Evolutionary conservation across 495 filamentous ascomycete genomes (phyloP).

Genomic region (Bacidia rubella): DNA sequence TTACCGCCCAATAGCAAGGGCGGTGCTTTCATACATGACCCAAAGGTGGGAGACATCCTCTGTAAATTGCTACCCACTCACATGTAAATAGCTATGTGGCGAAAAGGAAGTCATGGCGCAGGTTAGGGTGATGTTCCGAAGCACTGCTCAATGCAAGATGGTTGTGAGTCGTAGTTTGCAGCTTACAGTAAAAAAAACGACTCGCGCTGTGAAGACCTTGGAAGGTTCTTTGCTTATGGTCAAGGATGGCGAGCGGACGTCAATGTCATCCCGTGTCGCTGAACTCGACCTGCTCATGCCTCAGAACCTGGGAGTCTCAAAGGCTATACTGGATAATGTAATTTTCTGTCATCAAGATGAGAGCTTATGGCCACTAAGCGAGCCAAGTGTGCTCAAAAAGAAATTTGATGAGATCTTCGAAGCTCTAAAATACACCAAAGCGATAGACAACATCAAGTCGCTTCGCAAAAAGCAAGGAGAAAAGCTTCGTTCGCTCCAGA

Average conservation of each 20-base stretch:
- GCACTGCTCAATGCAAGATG: slow-evolving; percentile 59
- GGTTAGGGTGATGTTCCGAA: slow-evolving; percentile 77
- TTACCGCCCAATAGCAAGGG: slow-evolving; percentile 86
- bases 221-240: slow-evolving; percentile 62
- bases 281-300: slow-evolving; percentile 77
- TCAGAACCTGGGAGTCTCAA: slow-evolving; percentile 77
- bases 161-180: slow-evolving; percentile 71
- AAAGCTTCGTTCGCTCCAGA: slow-evolving; percentile 54
- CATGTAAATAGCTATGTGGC: slow-evolving; percentile 46
- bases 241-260: slow-evolving; percentile 66
- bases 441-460: slow-evolving; percentile 82
- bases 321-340: slow-evolving; percentile 78
- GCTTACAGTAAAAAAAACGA: slow-evolving; percentile 72
- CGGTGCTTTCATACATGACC: slow-evolving; percentile 94
- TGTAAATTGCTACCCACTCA: slow-evolving; percentile 4
- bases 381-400: slow-evolving; percentile 72
- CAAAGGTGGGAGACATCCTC: slow-evolving; percentile 64
- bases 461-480: slow-evolving; percentile 72
- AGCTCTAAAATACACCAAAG: slow-evolving; percentile 90
- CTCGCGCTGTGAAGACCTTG: slow-evolving; percentile 56
- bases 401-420: slow-evolving; percentile 97
- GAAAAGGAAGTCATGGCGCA: slow-evolving; percentile 87
- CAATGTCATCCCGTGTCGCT: slow-evolving; percentile 62
- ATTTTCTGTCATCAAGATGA: slow-evolving; percentile 99
- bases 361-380: slow-evolving; percentile 94